Percentiles rank a stretch among this genome's conserved stretches.
Evolutionary conservation across 345 rosid species (phyloP).

Genomic region (Gossypioides kirkii): DNA sequence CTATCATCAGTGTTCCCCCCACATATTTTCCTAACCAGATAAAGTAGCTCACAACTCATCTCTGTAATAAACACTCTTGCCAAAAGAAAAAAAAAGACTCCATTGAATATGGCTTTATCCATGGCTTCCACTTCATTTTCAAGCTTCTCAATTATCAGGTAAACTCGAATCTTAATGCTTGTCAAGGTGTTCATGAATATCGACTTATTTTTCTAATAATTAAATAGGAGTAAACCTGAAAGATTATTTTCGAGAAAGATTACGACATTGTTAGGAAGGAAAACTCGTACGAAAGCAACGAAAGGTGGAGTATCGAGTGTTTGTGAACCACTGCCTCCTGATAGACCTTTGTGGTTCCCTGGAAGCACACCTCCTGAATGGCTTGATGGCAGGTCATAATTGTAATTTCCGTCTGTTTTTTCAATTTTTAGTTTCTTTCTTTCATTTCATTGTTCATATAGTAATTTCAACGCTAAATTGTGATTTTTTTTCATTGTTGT

Average conservation of each 20-base stretch:
- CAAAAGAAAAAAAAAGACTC: neutral
- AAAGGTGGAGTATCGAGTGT: slow-evolving; percentile 81
- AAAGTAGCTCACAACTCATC: neutral
- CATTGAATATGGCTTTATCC: neutral
- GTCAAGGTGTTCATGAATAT: too few relatives aligned
- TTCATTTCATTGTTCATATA: too few relatives aligned
- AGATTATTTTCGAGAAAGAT: neutral
- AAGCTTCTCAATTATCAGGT: neutral
- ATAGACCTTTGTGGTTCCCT: slow-evolving; percentile 93
- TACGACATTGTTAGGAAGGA: neutral
- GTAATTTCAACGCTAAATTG: too few relatives aligned
- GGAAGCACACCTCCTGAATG: slow-evolving; percentile 81
- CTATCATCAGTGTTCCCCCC: neutral
- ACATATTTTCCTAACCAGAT: neutral
- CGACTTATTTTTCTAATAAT: neutral
- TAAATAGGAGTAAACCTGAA: neutral
- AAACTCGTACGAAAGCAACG: slow-evolving; percentile 38
- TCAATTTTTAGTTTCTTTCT: too few relatives aligned
- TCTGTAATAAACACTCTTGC: neutral
- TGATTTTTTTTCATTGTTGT: neutral
- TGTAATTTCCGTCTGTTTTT: neutral
- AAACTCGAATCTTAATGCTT: too few relatives aligned
- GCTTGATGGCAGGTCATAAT: slow-evolving; percentile 81
- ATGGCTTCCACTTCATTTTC: slow-evolving; percentile 3
- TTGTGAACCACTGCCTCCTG: slow-evolving; percentile 92